These are phyloP conservation scores for Lactarius sp. DNA, from an alignment of 768 basidiomycete genomes.

Conservation along the genomic window DNA sequence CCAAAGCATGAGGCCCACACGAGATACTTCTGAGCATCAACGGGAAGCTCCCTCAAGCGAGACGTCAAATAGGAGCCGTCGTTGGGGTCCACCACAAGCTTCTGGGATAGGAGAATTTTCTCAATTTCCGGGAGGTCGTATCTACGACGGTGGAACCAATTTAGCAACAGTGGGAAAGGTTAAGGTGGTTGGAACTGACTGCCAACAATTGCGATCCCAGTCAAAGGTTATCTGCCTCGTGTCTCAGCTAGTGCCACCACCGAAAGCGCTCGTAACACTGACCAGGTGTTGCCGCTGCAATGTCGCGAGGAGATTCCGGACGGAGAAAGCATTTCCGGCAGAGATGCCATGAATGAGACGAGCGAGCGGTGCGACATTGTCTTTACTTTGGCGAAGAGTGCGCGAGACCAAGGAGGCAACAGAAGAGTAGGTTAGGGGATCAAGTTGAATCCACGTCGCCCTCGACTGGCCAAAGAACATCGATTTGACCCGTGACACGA, in stretches of 20 bases:
- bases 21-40: constrained; percentile 61
- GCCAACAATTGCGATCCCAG: constrained; percentile 62
- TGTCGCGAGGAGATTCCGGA: constrained; percentile 56
- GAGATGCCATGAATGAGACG: constrained; percentile 53
- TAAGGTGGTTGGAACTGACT: constrained; percentile 37
- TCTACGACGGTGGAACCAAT: constrained; percentile 30
- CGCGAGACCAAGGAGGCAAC: constrained; percentile 57
- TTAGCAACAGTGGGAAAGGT: neutral
- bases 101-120: constrained; percentile 47
- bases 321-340: constrained; percentile 66
- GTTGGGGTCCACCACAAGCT: constrained; percentile 49
- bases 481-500: constrained; percentile 46
- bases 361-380: constrained; percentile 51
- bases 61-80: constrained; percentile 57
- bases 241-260: constrained; percentile 8
- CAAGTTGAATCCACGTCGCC: constrained; percentile 63
- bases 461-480: constrained; percentile 57
- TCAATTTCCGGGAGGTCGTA: constrained; percentile 56
- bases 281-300: constrained; percentile 62
- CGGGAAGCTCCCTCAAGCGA: constrained; percentile 55
- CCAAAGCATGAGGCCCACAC: constrained; percentile 72
- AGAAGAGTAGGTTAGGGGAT: constrained; percentile 54
- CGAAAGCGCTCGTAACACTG: constrained; percentile 32
- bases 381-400: constrained; percentile 54
- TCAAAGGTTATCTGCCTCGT: constrained; percentile 53